A percentile compares a stretch with the other conserved stretches of the same genome.
These are phyloP conservation scores for Wickerhamiella parazyma DNA, from an alignment of 805 yeast species.

Conservation along the genomic window DNA sequence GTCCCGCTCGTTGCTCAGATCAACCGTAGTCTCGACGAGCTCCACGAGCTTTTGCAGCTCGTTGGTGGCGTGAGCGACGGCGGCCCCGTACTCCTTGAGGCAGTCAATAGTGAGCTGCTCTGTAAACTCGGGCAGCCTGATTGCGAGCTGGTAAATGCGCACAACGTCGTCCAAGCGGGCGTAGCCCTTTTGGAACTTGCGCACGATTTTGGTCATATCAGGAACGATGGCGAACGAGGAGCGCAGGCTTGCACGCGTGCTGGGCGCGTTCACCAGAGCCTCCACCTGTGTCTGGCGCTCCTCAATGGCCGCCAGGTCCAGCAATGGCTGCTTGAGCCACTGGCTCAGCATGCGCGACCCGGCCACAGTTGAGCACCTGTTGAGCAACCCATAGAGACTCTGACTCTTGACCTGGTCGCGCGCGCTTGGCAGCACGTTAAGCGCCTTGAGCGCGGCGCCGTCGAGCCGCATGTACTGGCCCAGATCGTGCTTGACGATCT, in stretches of 20 bases:
- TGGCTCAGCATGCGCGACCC: slow-evolving; percentile 80
- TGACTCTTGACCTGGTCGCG: slow-evolving; percentile 34
- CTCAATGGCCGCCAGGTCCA: slow-evolving; percentile 44
- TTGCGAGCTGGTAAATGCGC: slow-evolving; percentile 67
- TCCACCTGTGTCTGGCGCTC: slow-evolving; percentile 68
- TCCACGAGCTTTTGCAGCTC: slow-evolving; percentile 61
- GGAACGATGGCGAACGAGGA: slow-evolving; percentile 66
- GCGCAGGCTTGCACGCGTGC: slow-evolving; percentile 53
- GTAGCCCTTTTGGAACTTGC: slow-evolving; percentile 41
- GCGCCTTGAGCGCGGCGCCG: slow-evolving; percentile 74
- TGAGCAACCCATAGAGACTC: slow-evolving; percentile 71
- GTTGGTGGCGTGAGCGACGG: slow-evolving; percentile 32
- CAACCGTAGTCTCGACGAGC: slow-evolving; percentile 84
- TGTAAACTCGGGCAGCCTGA: slow-evolving; percentile 55
- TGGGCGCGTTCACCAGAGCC: slow-evolving; percentile 41
- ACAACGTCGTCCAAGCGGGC: slow-evolving; percentile 81
- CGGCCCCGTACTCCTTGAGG: slow-evolving; percentile 25
- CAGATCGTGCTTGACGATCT: slow-evolving; percentile 52
- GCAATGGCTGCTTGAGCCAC: slow-evolving; percentile 93
- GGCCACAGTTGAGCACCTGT: slow-evolving; percentile 78
- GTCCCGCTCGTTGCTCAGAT: slow-evolving; percentile 68
- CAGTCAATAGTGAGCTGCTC: slow-evolving; percentile 36
- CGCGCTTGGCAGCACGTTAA: slow-evolving; percentile 65
- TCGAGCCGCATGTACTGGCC: slow-evolving; percentile 82
- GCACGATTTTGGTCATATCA: slow-evolving; percentile 62